Conservation (phyloP, 2,329 filamentous ascomycete genomes). For the Colletotrichum agaves region DNA sequence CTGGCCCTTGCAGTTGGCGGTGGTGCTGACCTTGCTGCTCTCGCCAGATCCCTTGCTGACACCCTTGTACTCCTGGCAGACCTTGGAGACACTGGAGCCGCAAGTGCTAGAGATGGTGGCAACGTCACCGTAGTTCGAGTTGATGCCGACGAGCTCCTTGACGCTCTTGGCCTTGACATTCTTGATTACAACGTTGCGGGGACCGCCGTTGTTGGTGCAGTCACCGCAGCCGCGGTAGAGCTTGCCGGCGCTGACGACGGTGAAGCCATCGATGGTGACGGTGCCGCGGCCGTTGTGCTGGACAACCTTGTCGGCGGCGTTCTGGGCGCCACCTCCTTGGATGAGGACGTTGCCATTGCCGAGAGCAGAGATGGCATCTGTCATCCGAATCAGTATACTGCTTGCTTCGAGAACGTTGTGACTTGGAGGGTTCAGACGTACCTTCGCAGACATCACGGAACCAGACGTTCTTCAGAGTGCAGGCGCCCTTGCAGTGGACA, state of each 20-base stretch:
- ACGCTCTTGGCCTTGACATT: conserved; percentile 35
- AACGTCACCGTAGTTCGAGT: conserved; percentile 50
- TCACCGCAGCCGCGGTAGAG: conserved; percentile 57
- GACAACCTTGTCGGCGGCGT: conserved; percentile 47
- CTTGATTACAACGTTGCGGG: conserved; percentile 36
- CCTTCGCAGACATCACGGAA: conserved; percentile 53
- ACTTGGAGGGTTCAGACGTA: not conserved
- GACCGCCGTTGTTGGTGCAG: conserved; percentile 45
- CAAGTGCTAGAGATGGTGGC: conserved; percentile 40
- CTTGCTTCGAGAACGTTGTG: fast-evolving
- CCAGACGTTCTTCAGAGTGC: conserved; percentile 53
- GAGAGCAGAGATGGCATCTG: conserved; percentile 35
- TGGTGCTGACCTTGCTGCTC: conserved; percentile 37
- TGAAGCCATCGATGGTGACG: conserved; percentile 47
- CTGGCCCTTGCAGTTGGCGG: conserved; percentile 38
- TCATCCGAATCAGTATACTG: fast-evolving
- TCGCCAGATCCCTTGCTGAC: conserved; percentile 32
- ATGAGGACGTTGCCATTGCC: conserved; percentile 38
- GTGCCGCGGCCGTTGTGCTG: conserved; percentile 50
- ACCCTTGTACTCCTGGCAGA: conserved; percentile 39
- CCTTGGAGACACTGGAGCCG: conserved; percentile 37
- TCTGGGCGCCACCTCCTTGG: conserved; percentile 47
- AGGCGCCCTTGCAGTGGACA: conserved; percentile 61
- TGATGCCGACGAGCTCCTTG: conserved; percentile 54
- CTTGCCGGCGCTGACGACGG: conserved; percentile 53